Conservation (phyloP, 1,284 basidiomycete genomes). For the Leccinum huronense region DNA sequence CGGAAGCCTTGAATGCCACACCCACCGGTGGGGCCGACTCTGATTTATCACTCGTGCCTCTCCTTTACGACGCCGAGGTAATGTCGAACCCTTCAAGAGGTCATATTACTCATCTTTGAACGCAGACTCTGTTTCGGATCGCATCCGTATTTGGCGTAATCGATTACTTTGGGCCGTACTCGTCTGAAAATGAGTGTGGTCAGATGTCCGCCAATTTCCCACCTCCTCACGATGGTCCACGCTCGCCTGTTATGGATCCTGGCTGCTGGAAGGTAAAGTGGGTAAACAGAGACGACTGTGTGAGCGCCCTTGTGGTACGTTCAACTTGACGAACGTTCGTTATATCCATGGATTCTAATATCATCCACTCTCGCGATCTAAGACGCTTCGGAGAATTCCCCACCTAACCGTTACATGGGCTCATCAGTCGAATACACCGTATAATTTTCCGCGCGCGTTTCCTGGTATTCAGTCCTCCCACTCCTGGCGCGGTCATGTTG, state of each 20-base stretch:
- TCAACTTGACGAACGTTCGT: slow-evolving; percentile 1
- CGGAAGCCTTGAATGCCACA: slow-evolving; percentile 45
- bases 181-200: slow-evolving; percentile 21
- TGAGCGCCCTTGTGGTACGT: slow-evolving; percentile 65
- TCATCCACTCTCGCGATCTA: slow-evolving; percentile 7
- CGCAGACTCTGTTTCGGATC: slow-evolving; percentile 46
- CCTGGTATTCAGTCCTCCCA: slow-evolving; percentile 15
- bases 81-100: slow-evolving; percentile 15
- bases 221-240: slow-evolving; percentile 53
- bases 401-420: slow-evolving; percentile 78
- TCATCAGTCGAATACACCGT: slow-evolving; percentile 44
- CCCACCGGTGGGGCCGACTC: slow-evolving; percentile 24
- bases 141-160: slow-evolving; percentile 55
- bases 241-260: slow-evolving; percentile 53
- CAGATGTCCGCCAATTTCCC: slow-evolving; percentile 36
- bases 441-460: slow-evolving; percentile 18
- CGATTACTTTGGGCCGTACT: slow-evolving; percentile 41
- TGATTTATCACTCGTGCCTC: slow-evolving; percentile 52
- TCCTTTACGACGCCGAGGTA: slow-evolving; percentile 60
- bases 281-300: slow-evolving; percentile 69
- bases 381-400: slow-evolving; percentile 68
- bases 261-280: slow-evolving; percentile 75
- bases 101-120: slow-evolving; percentile 9
- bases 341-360: slow-evolving; percentile 8
- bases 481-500: slow-evolving; percentile 28